Base-by-base conservation (phyloP, 495 filamentous ascomycete genomes). In the Sordaria brevicollis region DNA sequence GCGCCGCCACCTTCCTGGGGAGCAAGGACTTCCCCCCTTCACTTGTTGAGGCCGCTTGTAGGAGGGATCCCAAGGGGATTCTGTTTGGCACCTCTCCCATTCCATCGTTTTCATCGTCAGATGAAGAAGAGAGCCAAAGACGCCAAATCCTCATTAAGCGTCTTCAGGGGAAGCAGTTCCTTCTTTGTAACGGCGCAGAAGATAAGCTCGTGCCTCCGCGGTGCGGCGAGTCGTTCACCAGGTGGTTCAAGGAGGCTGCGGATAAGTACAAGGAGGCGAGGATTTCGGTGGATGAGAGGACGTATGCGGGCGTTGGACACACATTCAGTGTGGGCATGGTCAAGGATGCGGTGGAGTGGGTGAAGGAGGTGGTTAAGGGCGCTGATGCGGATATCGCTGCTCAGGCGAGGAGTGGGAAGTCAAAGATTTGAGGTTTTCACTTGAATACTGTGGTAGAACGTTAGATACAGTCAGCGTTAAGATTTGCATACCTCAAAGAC, bases 151-250 rank as follows among this genome's bases (percentile, higher is more conserved):
- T 91, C 1, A 74, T 83, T 29, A 79, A 83, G 0, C 81, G 83
- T 11, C 73, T 97, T 54, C 81, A 80, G 1, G 88, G 89, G 0
- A 99, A 97, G 79, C 88, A 83, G 68, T 88, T 97, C 69, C 79
- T 97, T 67, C 87, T 91, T 70, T 80, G 96, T 70, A 89, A 89
- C 13, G 95, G 94, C 0, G 90, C 83, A 0, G 82, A 81, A 19
- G 95, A 99, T 77, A 93, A 92, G 75, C 78, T 98, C 65, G 94
- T 99, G 21, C 94, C 95, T 7, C 92, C 93, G 78, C 81, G 81
- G 29, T 88, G 87, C 17, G 83, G 85, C 2, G 86, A 90, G 74
- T 83, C 85, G 0, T 96, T 97, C 76, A 70, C 97, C 65, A 76
- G 78, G 8, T 92, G 89, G 80, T 81, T 97, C 67, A 90, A 91